Evolutionary conservation across 2,329 filamentous ascomycete genomes (phyloP), one percentile per base, ranked within the genome.

Genomic region (Eutypella sp.): DNA sequence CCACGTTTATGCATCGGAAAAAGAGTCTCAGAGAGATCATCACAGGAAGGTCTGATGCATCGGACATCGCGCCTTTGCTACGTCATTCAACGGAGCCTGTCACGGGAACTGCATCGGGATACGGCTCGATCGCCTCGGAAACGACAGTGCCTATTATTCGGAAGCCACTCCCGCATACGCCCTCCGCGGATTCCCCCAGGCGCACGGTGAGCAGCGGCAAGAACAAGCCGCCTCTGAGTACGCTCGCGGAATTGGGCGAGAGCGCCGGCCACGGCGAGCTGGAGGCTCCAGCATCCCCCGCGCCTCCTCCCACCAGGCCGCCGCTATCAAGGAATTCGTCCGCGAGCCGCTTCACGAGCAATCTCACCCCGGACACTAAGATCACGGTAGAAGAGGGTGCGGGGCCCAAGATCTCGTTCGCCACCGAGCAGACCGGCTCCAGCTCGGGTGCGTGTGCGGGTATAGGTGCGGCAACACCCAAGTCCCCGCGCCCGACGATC

Each of bases 361-460:
- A 80, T 5, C 81, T 87, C 0, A 81, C 88, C 1, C 88, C 87
- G 0, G 80, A 85, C 52, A 84, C 87, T 2, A 78, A 75, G 49
- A 76, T 89, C 19, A 79, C 79, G 3, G 71, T 73, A 1, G 79
- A 86, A 48, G 86, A 85, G 46, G 80, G 77, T 1, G 71, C 78
- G 1, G 84, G 82, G 0, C 83, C 84, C 1, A 84, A 76, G 2
- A 90, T 95, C 51, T 87, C 87, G 78, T 95, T 93, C 64, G n/a
- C n/a, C n/a, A n/a, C n/a, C n/a, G n/a, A n/a, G n/a, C n/a, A n/a
- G n/a, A n/a, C n/a, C n/a, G n/a, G n/a, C n/a, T n/a, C n/a, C n/a
- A n/a, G n/a, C n/a, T 81, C 79, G 9, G 72, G 82, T 43, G 52
- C 67, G 5, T 61, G 66, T 8, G 54, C 59, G 13, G 58, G 58